Evolutionary conservation across 805 yeast species (phyloP).

Genomic region (Saccharomyces kudriavzevii): DNA sequence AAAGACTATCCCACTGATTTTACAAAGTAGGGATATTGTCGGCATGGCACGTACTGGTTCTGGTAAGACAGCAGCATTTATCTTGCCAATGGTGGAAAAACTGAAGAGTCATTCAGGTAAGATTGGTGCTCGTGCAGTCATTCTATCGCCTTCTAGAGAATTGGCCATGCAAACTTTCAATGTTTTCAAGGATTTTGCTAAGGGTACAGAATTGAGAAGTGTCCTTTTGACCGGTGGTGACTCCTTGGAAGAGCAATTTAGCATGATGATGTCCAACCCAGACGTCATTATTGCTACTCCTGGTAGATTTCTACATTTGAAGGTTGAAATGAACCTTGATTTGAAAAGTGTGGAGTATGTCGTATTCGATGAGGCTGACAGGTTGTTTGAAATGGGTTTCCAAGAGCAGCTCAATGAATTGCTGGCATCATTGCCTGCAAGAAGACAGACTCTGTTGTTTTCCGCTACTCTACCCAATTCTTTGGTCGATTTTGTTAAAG

Average conservation of each 20-base stretch:
- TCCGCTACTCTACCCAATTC: conserved; percentile 92
- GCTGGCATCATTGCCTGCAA: conserved; percentile 70
- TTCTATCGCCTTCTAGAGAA: conserved; percentile 92
- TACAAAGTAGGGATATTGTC: conserved; percentile 86
- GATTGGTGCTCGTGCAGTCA: conserved; percentile 81
- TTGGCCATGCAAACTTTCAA: conserved; percentile 87
- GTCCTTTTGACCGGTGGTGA: conserved; percentile 93
- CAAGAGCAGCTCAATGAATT: conserved; percentile 88
- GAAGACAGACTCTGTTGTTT: conserved; percentile 80
- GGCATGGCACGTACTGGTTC: conserved; percentile 99
- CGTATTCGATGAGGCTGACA: conserved; percentile 95
- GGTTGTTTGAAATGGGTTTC: conserved; percentile 94
- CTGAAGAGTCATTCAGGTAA: conserved; percentile 76
- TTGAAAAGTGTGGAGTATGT: conserved; percentile 78
- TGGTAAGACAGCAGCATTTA: conserved; percentile 97
- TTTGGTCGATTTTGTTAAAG: conserved; percentile 93
- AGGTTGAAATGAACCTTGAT: conserved; percentile 89
- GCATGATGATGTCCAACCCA: conserved; percentile 87
- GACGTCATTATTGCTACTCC: conserved; percentile 96
- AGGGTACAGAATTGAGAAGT: conserved; percentile 74
- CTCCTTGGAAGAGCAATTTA: conserved; percentile 92
- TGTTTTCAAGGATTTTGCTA: conserved; percentile 80
- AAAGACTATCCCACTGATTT: conserved; percentile 83
- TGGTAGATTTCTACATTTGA: conserved; percentile 91
- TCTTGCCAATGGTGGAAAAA: conserved; percentile 81